Base-by-base conservation (phyloP, 1,284 basidiomycete genomes). In the Gomphus bonarii region DNA sequence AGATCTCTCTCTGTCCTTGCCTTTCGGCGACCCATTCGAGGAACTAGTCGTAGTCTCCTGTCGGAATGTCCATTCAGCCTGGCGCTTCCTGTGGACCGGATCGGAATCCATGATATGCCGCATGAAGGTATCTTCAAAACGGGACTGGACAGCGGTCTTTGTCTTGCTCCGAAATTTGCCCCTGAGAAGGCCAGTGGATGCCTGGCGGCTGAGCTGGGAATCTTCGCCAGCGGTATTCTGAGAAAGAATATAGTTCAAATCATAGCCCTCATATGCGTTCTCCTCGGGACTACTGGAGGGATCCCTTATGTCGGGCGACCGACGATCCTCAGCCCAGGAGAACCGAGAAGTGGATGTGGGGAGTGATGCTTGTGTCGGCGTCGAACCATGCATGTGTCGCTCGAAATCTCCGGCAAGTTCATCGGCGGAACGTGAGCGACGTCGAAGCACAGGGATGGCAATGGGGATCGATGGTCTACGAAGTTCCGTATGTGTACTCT, bases 221-320 rank as follows among this genome's bases (percentile, higher is more conserved):
- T 35, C 31, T 31, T 42, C 44, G 30, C 18, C 36, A 22, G 28
- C 55, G 16, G 33, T 48, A 22, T 31, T 40, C 31, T 33, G 52
- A 18, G 36, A 40, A 25, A 42, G 38, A 16, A 54, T 76, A 60
- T 77, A 79, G 42, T 67, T 58, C 5, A 79, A 57, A 57, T 80
- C 68, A 57, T 75, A 65, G 20, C 75, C 76, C 2, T 72, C 70
- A 54, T 68, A 74, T 0, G 60, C 64, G 54, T 63, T 61, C 28
- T 62, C 60, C n/a, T 47, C 28, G 3, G 52, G 35, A 44, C 55
- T 38, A 35, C 36, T 43, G n/a, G 33, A 46, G 25, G 16, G 36
- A 20, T 40, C 18, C 20, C 52, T 33, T 3, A 16, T 25, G 14
- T 52, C 50, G 25, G 14, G 14, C 3, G 52, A 31, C 12, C 6